Evolutionary conservation across 177 flowering plant genomes (phyloP).

Genomic region (Vitis hybrid): DNA sequence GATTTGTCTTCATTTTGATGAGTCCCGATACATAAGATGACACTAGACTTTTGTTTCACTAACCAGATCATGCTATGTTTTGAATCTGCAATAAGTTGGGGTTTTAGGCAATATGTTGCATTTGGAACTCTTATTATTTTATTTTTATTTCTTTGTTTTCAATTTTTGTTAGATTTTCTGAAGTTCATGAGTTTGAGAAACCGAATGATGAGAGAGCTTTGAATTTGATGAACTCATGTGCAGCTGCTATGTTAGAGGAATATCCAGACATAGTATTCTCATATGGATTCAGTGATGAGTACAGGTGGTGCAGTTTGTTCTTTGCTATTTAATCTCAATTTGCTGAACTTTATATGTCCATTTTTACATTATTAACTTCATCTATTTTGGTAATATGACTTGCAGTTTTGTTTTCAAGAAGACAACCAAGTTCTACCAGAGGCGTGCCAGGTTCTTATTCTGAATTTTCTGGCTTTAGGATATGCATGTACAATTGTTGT

Average conservation of each 20-base stretch:
- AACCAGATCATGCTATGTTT: background rate
- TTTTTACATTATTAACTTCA: background rate
- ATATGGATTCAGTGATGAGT: conserved; percentile 63
- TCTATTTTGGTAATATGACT: background rate
- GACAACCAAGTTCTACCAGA: conserved; percentile 54
- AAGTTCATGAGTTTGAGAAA: conserved; percentile 51
- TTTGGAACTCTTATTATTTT: background rate
- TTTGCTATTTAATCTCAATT: background rate
- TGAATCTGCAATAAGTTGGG: background rate
- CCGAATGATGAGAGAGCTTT: conserved; percentile 54
- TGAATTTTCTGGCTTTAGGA: background rate
- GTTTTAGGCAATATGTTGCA: background rate
- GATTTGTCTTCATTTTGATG: background rate
- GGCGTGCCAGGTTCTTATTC: conserved; percentile 51
- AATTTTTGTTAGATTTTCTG: conserved; percentile 37
- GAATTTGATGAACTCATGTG: conserved; percentile 59
- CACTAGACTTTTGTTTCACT: background rate
- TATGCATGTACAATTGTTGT: background rate
- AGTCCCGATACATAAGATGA: background rate
- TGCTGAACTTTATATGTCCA: background rate
- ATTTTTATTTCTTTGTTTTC: background rate
- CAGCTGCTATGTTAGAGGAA: conserved; percentile 42
- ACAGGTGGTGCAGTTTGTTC: conserved; percentile 33
- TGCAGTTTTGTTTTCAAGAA: conserved; percentile 62
- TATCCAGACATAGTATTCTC: conserved; percentile 52